Base-by-base conservation (phyloP, 495 filamentous ascomycete genomes). In the Trichocladium antarcticum region DNA sequence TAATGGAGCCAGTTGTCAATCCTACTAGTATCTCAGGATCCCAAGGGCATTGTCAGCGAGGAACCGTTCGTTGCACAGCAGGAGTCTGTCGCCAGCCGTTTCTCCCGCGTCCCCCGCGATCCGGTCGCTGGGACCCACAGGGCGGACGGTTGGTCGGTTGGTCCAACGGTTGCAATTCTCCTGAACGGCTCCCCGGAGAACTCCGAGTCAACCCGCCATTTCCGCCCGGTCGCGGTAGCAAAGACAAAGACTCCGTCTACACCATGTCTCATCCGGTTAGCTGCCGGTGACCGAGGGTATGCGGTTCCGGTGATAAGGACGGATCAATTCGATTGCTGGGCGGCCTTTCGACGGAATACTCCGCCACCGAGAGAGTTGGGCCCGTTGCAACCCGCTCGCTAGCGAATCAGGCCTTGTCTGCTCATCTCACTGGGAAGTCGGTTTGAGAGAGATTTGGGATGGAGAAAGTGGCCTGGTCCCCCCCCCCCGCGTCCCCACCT, bases 231-330 rank as follows among this genome's bases (percentile, higher is more conserved):
- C 1, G 35, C 35, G 14, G 35, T 29, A 29, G 27, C 10, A 10
- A 5, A 29, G 9, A 32, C 31, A 32, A 32, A 14, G 9, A 29
- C 5, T 5, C 9, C 5, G 36, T 29, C 29, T 35, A 15, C 27
- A 44, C 34, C 28, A 9, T 21, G 28, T 44, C 28, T 20, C 28
- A 44, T 44, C 34, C 42, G 42, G 42, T 21, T 44, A 10, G 28
- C 39, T 29, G 41, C 15, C 20, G n/a, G 16, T 32, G n/a, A 17
- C 6, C 7, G 42, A 44, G 24, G 42, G 1, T 31, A 6, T 10
- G 36, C 15, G 5, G 45, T 38, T 47, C 36, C 36, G 45, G 45
- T 34, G 45, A 48, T 22, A 47, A 12, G 16, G 37, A 12, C 31
- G 8, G 24, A 27, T 27, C 24, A 27, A 8, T 27, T 8, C 24